A percentile compares a stretch with the other conserved stretches of the same genome.
Evolutionary conservation across 2,329 filamentous ascomycete genomes (phyloP).

Genomic region (Apiospora rasikravindrae): DNA sequence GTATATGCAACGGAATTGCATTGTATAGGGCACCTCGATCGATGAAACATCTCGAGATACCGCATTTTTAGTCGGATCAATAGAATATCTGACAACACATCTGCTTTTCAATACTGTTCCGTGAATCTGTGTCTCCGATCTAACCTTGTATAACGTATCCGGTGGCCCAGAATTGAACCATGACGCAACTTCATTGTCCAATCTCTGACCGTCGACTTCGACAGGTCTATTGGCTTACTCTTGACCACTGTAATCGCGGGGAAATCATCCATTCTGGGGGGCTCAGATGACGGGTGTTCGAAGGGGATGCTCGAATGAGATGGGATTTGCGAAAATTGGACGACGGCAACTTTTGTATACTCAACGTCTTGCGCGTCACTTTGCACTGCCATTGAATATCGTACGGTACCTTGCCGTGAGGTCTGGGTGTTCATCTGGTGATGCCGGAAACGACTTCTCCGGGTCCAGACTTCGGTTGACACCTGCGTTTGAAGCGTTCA

Average conservation of each 20-base stretch:
- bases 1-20: conserved; percentile 4
- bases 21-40: conserved; percentile 10
- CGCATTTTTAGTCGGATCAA: conserved; percentile 18
- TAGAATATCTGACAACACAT: conserved; percentile 1
- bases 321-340: too few relatives aligned
- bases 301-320: too few relatives aligned
- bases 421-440: neutral
- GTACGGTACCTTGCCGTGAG: neutral
- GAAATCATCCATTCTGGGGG: too few relatives aligned
- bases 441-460: neutral
- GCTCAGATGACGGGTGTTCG: too few relatives aligned
- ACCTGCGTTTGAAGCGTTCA: neutral
- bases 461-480: neutral
- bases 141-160: neutral
- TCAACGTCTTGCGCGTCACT: too few relatives aligned
- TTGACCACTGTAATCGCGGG: too few relatives aligned
- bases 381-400: too few relatives aligned
- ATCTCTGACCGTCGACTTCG: too few relatives aligned
- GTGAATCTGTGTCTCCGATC: neutral
- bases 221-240: too few relatives aligned
- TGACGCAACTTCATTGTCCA: too few relatives aligned
- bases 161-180: neutral
- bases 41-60: conserved; percentile 3
- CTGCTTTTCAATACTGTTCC: neutral
- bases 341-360: neutral